Base-by-base conservation (phyloP, 371 early-diverging fungal genomes). In the Phascolomyces articulosus region DNA sequence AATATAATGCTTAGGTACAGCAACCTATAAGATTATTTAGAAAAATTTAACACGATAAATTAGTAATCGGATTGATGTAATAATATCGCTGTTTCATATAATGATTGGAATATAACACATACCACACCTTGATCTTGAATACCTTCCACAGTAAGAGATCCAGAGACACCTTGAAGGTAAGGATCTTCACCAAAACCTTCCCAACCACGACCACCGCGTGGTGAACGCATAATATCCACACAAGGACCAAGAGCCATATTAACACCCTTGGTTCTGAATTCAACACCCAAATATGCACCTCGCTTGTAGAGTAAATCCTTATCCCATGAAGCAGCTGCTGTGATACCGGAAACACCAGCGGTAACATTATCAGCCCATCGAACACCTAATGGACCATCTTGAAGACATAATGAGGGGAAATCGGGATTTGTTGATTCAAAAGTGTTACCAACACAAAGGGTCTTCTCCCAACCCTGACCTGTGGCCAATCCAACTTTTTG, bases 141-240 rank as follows among this genome's bases (percentile, higher is more conserved):
- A 47, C 79, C 82, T 21, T 51, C 28, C 20, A 82, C 61, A 3
- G 75, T 78, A 38, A 72, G 62, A 2, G 61, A 57, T 54, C 69
- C 67, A 16, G 72, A 60, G 4, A 82, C 72, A 55, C 77, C 82
- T 13, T 76, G 57, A 9, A 89, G 74, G 55, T 69, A 89, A 3
- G 89, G 88, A 64, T 89, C 89, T 63, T 81, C 89, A 57, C 87
- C 87, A 26, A 76, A 78, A 38, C 74, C 74, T 74, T 89, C 89
- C 83, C 85, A 89, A 40, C 57, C 57, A 23, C 51, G 16, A 27
- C 60, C 60, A 47, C 47, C 71, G 47, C 10, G 80, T 73, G 34
- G 65, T 8, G 65, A 34, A n/a, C 65, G 54, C 60, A 60, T 60
- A 20, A 65, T 65, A 28, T 65, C 65, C 20, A 65, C 54, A 20